These are phyloP conservation scores for Closterium sp. DNA, from an alignment of 139 green algal species.

Conservation along the genomic window DNA sequence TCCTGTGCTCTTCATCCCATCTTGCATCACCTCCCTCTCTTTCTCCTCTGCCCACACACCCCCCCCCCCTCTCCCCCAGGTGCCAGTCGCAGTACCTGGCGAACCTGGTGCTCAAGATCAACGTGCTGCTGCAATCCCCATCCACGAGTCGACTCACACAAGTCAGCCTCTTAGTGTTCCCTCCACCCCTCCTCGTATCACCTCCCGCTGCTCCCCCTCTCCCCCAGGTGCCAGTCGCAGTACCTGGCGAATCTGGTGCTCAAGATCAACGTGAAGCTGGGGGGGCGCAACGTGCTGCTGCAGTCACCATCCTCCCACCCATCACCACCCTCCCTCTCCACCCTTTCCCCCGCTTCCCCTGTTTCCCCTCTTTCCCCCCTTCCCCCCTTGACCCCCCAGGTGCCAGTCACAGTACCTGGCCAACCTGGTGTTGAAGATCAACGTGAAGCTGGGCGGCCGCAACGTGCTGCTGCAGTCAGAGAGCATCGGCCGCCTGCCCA, in stretches of 20 bases:
- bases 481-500: neutral
- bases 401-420: slow-evolving; percentile 45
- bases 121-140: neutral
- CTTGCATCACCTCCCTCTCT: too few species aligned
- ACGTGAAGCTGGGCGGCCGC: slow-evolving; percentile 43
- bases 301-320: too few species aligned
- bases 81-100: slow-evolving; percentile 37
- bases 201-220: too few species aligned
- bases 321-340: too few species aligned
- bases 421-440: slow-evolving; percentile 51
- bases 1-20: too few species aligned
- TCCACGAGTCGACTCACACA: too few species aligned
- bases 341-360: too few species aligned
- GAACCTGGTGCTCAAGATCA: slow-evolving; percentile 49
- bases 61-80: neutral
- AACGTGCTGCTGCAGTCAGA: slow-evolving; percentile 16
- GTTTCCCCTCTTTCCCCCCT: too few species aligned
- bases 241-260: slow-evolving; percentile 47
- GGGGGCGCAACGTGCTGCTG: neutral
- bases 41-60: too few species aligned
- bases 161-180: too few species aligned
- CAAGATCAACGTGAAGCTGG: slow-evolving; percentile 54
- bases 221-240: slow-evolving; percentile 3
- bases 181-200: too few species aligned
- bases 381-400: neutral